Base-by-base conservation (phyloP, 495 filamentous ascomycete species). In the Aspergillus diversus region DNA sequence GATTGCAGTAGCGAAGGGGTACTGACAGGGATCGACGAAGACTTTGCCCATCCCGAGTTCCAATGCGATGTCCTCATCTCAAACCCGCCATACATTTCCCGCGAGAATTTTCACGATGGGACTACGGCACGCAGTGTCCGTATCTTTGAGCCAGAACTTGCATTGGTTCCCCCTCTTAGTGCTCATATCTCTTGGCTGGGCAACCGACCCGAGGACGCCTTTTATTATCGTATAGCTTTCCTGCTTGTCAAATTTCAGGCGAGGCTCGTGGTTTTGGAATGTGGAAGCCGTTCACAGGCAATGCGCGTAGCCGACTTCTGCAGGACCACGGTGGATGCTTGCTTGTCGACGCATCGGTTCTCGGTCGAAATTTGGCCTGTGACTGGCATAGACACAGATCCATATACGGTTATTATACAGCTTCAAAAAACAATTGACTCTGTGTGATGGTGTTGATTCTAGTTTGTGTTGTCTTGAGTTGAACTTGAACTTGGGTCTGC, bases 51-150 rank as follows among this genome's bases (percentile, higher is more conserved):
- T 55, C 42, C 55, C 7, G 15, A 54, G 11, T 4, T 55, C 17
- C 56, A 46, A 31, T 86, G 83, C 60, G 90, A 96, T 64, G 69
- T 99, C n/a, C 71, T 99, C 0, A 85, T 92, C 35, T 86, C 89
- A 5, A 99, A 99, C 73, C 95, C 95, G 11, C 95, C 95, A 0
- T 98, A 99, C 73, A 89, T 99, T 52, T 94, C 93, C 11, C 70
- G 72, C 0, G 16, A 55, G 0, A 77, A 80, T 2, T 96, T 90
- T 65, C 63, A 67, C 3, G 76, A 70, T 11, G 81, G 78, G 4
- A 84, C 79, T 0, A 92, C 90, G 0, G 77, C 81, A 0, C 85
- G 89, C 50, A 90, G 87, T 32, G 95, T 98, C 32, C 81, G 93
- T 5, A 85, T 84, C 17, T 90, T 84, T 71, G 95, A 99, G 75